Evolutionary conservation across 2,329 filamentous ascomycete genomes (phyloP), one percentile per base, ranked within the genome.

Genomic region (Tolypocladium cylindrosporum): DNA sequence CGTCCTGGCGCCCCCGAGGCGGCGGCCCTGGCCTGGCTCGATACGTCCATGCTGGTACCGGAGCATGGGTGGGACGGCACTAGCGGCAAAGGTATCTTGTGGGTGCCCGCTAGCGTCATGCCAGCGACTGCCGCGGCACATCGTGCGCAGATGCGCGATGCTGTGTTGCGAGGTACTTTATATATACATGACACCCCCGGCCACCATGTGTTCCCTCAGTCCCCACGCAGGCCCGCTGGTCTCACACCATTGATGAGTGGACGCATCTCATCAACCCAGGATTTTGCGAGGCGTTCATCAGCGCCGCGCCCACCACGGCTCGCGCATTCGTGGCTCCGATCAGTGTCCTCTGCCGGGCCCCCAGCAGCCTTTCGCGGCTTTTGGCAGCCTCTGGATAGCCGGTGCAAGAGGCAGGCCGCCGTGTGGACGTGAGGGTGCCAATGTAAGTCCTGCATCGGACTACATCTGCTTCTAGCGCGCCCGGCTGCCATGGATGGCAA

Each of bases 161-260:
- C 27, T 37, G 37, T 48, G 64, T 63, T 67, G 55, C 14, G 9
- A 39, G 52, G 34, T 56, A 73, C 70, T 67, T 69, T 65, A 62
- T 63, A 65, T 68, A 61, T 70, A 74, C 71, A 60, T 69, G 54
- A 21, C 42, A 51, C 61, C 69, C 66, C 70, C 64, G 61, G 67
- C 66, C 64, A 54, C 62, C 60, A 66, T 60, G 67, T 67, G 67
- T 62, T 67, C 69, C 69, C 66, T 66, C 62, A 67, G 68, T 69
- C 68, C 67, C 70, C 70, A 72, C 68, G 63, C 64, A 65, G 66
- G 67, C 65, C 70, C 70, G 69, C 70, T 68, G 67, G 70, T 71
- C 71, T 71, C 68, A 69, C 70, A 70, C 70, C 69, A 71, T 67
- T 71, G 65, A 70, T 69, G 68, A 71, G 66, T 66, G 66, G 67